Conservation (phyloP, 2,329 filamentous ascomycete genomes). For the Colletotrichum sp. region DNA sequence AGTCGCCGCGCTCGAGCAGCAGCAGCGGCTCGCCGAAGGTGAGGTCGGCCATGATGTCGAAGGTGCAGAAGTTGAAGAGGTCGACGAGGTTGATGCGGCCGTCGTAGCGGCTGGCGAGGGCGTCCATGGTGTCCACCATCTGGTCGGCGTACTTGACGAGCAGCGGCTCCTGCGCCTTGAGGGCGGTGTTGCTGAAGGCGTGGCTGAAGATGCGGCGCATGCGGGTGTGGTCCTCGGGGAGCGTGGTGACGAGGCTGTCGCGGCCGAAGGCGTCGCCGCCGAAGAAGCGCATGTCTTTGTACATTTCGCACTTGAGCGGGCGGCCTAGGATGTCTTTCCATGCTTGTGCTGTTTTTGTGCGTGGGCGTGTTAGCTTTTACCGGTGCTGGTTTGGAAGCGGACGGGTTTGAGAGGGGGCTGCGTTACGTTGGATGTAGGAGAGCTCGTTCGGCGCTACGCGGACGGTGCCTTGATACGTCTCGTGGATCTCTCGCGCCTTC, state of each 20-base stretch:
- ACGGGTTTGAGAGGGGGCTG: neutral
- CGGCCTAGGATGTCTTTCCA: constrained; percentile 19
- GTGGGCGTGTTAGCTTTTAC: neutral
- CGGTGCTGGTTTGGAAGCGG: neutral
- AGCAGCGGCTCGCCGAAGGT: constrained; percentile 31
- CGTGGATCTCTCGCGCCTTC: constrained; percentile 19
- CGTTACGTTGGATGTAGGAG: constrained; percentile 31
- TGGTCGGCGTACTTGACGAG: constrained; percentile 42
- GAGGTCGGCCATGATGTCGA: constrained; percentile 34
- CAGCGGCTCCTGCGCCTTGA: constrained; percentile 27
- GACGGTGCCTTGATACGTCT: constrained; percentile 34
- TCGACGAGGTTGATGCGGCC: constrained; percentile 10
- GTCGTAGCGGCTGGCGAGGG: constrained; percentile 23
- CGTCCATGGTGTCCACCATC: constrained; percentile 33
- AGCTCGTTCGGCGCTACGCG: constrained; percentile 43
- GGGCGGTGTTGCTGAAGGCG: constrained; percentile 26
- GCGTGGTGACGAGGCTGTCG: constrained; percentile 24
- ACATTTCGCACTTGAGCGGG: constrained; percentile 10
- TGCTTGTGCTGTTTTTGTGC: constrained; percentile 20
- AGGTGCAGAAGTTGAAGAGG: constrained; percentile 28
- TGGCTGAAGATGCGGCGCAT: constrained; percentile 21
- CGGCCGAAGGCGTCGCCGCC: constrained; percentile 15
- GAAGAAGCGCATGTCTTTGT: constrained; percentile 16
- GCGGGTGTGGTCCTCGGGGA: constrained; percentile 8
- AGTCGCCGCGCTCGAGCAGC: constrained; percentile 25